A percentile compares a stretch with the other conserved stretches of the same genome.
Conservation (phyloP, 1,139 yeast genomes). For the Taphrina sp. region DNA sequence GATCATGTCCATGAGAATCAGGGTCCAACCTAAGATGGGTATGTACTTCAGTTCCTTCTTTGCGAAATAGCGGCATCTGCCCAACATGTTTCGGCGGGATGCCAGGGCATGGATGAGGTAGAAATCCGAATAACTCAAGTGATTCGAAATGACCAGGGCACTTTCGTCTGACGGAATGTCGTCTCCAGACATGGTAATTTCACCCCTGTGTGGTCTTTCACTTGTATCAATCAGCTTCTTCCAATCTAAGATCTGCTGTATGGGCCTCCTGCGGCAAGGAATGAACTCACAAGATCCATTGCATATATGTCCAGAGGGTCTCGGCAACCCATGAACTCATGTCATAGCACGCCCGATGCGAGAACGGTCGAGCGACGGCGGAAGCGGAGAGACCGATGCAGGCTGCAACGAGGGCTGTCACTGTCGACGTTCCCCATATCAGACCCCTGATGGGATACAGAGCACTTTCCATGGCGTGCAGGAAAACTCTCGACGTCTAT, state of each 20-base stretch:
- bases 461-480: slow-evolving; percentile 3
- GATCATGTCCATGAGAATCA: slow-evolving; percentile 29
- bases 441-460: slow-evolving; percentile 11
- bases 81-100: slow-evolving; percentile 42
- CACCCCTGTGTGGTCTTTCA: slow-evolving; percentile 10
- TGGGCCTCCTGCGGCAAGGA: no score
- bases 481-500: no score
- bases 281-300: slow-evolving; percentile 22
- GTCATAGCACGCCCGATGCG: slow-evolving; percentile 21
- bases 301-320: slow-evolving; percentile 20
- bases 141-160: slow-evolving; percentile 34
- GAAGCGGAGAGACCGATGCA: slow-evolving; percentile 24
- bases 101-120: slow-evolving; percentile 30
- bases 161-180: slow-evolving; percentile 26
- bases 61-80: slow-evolving; percentile 35
- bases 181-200: slow-evolving; percentile 32
- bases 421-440: slow-evolving; percentile 15
- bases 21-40: slow-evolving; percentile 24
- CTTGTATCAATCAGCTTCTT: no score
- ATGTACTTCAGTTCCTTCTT: slow-evolving; percentile 26
- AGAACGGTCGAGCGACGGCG: slow-evolving; percentile 25
- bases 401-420: slow-evolving; percentile 10
- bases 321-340: slow-evolving; percentile 21
- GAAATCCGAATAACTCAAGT: slow-evolving; percentile 31
- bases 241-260: no score